Base-by-base conservation (phyloP, 2,329 filamentous ascomycete species). In the Ilyonectria robusta region DNA sequence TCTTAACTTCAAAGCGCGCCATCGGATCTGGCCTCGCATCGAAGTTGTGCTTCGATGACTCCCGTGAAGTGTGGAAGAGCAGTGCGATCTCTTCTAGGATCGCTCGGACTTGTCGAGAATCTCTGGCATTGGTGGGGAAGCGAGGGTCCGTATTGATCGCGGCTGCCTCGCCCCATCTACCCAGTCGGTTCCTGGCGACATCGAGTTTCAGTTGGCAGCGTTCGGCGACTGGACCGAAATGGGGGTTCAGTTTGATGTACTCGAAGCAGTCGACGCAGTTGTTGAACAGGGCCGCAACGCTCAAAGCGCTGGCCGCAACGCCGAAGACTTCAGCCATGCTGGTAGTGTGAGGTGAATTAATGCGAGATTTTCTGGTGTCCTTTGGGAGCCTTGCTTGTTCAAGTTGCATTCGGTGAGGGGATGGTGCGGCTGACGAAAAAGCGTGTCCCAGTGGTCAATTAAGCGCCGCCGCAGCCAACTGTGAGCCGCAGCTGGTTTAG, bases 221-320 rank as follows among this genome's bases (percentile, higher is more conserved):
- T 33, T 81, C 69, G 65, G 76, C 83, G 48, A 83, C 78, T 23
- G 56, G 42, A 0, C 75, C 78, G 50, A 82, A 81, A 40, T 74
- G 69, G 1, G 70, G 74, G 21, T 79, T 79, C 1, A 83, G 71
- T 53, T 84, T 79, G 53, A 84, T 66, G 66, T 81, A 81, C 21
- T 80, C 76, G 65, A 85, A 84, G 64, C 78, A 81, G 40, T 79
- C 75, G 44, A 84, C 74, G 50, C 78, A 81, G 62, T 76, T 76
- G 48, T 78, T 81, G 51, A 84, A 83, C 13, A 80, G 64, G 2
- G 72, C 66, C 21, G 79, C 80, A 2, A 83, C 63, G 46, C 79
- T 78, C 8, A 81, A 66, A 0, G 75, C 79, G n/a, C 79, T 72
- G 19, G 77, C 59, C 13, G 76, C 68, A 3, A 60, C 55, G 19